phyloP scores from a whole-genome alignment of 768 basidiomycete species.

The Collybiopsis luxurians region DNA sequence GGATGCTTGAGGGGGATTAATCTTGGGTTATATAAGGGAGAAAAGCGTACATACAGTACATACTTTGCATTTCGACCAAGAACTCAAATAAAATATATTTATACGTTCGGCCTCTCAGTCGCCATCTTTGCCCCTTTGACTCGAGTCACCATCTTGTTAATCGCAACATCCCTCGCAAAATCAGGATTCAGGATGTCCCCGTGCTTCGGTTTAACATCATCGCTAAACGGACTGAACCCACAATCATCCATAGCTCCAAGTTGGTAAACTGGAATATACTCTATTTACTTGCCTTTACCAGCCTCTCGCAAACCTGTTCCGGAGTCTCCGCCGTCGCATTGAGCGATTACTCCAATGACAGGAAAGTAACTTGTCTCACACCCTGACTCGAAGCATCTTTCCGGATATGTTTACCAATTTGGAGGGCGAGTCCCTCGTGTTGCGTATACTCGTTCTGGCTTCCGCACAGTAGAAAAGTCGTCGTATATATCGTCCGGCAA shows the following conservation, averaged over 20 bases:
- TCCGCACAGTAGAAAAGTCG: too few species aligned
- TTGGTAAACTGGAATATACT: constrained; percentile 2
- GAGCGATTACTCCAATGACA: constrained; percentile 5
- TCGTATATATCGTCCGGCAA: too few species aligned
- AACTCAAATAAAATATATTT: background rate
- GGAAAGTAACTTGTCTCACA: constrained; percentile 5
- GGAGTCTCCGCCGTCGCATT: constrained; percentile 1
- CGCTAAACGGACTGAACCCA: constrained; percentile 5
- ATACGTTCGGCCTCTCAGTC: background rate
- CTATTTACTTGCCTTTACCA: constrained; percentile 3
- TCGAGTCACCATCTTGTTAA: constrained; percentile 2
- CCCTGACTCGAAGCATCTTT: constrained; percentile 1
- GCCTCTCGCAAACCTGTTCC: background rate
- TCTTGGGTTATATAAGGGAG: too few species aligned
- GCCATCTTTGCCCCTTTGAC: constrained; percentile 1
- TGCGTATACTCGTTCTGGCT: too few species aligned
- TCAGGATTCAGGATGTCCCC: constrained; percentile 5
- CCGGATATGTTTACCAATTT: constrained; percentile 5
- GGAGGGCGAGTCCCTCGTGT: too few species aligned
- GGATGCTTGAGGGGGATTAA: too few species aligned
- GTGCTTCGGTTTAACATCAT: constrained; percentile 3
- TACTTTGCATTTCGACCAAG: too few species aligned
- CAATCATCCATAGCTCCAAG: constrained; percentile 7
- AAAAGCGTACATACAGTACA: too few species aligned
- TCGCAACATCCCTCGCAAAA: constrained; percentile 6